Conservation (phyloP, 2,329 filamentous ascomycete species). For the Blumeriella jaapii region DNA sequence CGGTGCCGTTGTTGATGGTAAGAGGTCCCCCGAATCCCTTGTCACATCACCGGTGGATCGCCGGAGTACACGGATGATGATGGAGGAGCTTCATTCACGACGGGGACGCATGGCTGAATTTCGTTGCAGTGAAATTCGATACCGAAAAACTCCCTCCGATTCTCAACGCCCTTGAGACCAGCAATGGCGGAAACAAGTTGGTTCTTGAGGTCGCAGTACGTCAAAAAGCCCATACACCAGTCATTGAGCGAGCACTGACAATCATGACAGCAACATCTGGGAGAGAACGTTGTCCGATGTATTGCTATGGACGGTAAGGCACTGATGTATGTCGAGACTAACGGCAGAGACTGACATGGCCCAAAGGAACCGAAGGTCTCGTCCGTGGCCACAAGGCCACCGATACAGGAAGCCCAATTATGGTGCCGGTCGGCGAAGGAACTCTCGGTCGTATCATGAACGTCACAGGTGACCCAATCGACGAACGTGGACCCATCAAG, state of each 20-base stretch:
- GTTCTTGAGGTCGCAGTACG: slow-evolving; percentile 93
- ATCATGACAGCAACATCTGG: slow-evolving; percentile 79
- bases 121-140: slow-evolving; percentile 82
- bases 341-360: slow-evolving; percentile 18
- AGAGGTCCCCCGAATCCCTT: slow-evolving; percentile 36
- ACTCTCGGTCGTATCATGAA: slow-evolving; percentile 99
- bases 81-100: slow-evolving; percentile 11
- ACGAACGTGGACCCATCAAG: slow-evolving; percentile 98
- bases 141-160: slow-evolving; percentile 86
- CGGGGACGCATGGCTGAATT: slow-evolving; percentile 25
- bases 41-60: slow-evolving; percentile 19
- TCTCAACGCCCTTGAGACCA: slow-evolving; percentile 89
- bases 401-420: slow-evolving; percentile 93
- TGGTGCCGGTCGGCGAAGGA: slow-evolving; percentile 83
- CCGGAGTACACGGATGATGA: slow-evolving; percentile 11
- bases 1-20: slow-evolving; percentile 98
- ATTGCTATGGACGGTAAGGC: slow-evolving; percentile 99
- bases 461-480: slow-evolving; percentile 99
- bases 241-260: slow-evolving; percentile 29
- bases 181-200: slow-evolving; percentile 88
- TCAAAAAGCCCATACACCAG: slow-evolving; percentile 13
- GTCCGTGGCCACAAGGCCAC: slow-evolving; percentile 75
- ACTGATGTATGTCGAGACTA: slow-evolving; percentile 3
- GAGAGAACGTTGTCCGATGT: slow-evolving; percentile 96
- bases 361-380: slow-evolving; percentile 92